Evolutionary conservation across 345 rosid genomes (phyloP).

Genomic region (Kernera saxatilis): DNA sequence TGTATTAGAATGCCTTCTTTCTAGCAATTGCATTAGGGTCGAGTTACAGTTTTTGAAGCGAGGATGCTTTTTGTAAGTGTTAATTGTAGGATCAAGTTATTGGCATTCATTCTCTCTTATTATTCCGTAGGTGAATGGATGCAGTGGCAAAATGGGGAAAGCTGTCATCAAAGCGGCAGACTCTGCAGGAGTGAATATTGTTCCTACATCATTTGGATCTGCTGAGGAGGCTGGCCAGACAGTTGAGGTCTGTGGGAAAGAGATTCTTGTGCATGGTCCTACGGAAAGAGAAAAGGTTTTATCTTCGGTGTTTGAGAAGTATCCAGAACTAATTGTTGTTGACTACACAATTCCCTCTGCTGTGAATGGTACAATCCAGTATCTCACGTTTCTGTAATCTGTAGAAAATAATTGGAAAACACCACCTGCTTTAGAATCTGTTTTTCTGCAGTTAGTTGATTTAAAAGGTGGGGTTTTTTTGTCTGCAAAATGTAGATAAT

Average conservation of each 20-base stretch:
- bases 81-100: neutral
- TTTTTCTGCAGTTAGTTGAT: neutral
- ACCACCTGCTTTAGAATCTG: neutral
- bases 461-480: neutral
- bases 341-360: slow-evolving; percentile 83
- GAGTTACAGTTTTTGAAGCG: neutral
- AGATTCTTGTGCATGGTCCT: slow-evolving; percentile 68
- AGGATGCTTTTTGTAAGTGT: neutral
- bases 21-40: neutral
- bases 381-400: neutral
- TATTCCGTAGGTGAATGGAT: slow-evolving; percentile 62
- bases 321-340: slow-evolving; percentile 74
- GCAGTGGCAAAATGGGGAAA: slow-evolving; percentile 83
- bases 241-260: slow-evolving; percentile 62
- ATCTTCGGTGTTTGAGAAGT: slow-evolving; percentile 44
- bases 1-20: no score
- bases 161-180: slow-evolving; percentile 79
- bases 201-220: slow-evolving; percentile 73
- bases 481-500: slow-evolving; percentile 42
- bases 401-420: neutral
- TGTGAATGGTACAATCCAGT: slow-evolving; percentile 56
- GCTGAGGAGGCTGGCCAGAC: slow-evolving; percentile 53
- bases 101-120: neutral
- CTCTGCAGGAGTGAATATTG: slow-evolving; percentile 68
- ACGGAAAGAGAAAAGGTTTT: slow-evolving; percentile 70